Conservation (phyloP, 2,329 filamentous ascomycete species). For the Plenodomus biglobosus region DNA sequence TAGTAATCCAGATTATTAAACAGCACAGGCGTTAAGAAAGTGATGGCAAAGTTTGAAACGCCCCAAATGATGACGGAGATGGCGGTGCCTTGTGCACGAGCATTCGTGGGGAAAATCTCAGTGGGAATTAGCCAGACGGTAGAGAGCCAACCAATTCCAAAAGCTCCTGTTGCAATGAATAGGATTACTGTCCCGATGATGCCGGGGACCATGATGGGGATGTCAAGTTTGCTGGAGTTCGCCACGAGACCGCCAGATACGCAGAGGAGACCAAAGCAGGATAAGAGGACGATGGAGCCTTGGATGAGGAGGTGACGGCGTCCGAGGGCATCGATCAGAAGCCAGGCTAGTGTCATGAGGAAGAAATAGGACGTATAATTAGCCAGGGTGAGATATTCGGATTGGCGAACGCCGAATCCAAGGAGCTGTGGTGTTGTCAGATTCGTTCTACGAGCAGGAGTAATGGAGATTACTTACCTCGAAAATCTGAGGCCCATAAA, state of each 20-base stretch:
- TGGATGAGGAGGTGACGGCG: slow-evolving; percentile 57
- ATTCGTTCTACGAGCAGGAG: neutral
- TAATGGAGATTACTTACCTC: slow-evolving; percentile 37
- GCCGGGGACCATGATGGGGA: slow-evolving; percentile 49
- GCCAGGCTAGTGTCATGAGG: slow-evolving; percentile 64
- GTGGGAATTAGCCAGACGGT: slow-evolving; percentile 63
- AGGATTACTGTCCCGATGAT: slow-evolving; percentile 56
- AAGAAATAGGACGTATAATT: slow-evolving; percentile 64
- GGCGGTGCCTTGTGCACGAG: slow-evolving; percentile 58
- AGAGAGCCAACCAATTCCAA: slow-evolving; percentile 62
- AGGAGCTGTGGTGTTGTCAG: slow-evolving; percentile 50
- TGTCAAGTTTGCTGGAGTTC: slow-evolving; percentile 40
- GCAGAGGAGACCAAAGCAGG: slow-evolving; percentile 55
- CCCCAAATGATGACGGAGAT: slow-evolving; percentile 60
- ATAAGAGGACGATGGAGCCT: slow-evolving; percentile 53
- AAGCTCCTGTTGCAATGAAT: slow-evolving; percentile 61
- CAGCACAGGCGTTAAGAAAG: slow-evolving; percentile 59
- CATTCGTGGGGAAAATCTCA: slow-evolving; percentile 59
- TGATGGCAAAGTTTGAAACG: slow-evolving; percentile 60
- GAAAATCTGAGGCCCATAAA: slow-evolving; percentile 66
- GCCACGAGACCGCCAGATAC: slow-evolving; percentile 55
- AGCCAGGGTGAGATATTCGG: slow-evolving; percentile 60
- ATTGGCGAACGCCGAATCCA: slow-evolving; percentile 54
- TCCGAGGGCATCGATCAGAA: slow-evolving; percentile 59
- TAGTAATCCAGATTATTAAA: slow-evolving; percentile 63